Conservation (phyloP, 768 basidiomycete genomes). For the Naganishia kalamii region DNA sequence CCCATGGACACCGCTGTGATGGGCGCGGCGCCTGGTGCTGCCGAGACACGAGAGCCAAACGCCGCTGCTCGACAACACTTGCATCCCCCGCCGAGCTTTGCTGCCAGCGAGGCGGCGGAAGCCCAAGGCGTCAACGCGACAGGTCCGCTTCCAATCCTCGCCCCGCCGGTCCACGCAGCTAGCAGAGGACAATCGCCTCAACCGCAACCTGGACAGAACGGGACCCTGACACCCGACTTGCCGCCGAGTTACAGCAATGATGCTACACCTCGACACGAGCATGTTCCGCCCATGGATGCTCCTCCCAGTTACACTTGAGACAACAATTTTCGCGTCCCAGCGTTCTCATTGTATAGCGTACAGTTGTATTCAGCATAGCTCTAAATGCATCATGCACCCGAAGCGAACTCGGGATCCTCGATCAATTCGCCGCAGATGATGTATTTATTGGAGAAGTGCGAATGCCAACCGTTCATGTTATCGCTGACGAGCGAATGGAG, state of each 20-base stretch:
- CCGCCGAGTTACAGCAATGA: conserved; percentile 16
- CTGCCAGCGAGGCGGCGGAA: conserved; percentile 37
- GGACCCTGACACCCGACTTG: not conserved
- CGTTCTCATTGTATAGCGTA: not conserved
- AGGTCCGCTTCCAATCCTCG: conserved; percentile 16
- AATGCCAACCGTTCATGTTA: conserved; percentile 93
- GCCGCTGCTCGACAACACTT: not conserved
- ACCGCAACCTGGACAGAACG: not conserved
- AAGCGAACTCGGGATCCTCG: conserved; percentile 48
- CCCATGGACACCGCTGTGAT: not conserved
- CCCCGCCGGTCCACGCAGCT: not conserved
- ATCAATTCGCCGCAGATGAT: conserved; percentile 82
- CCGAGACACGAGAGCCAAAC: not conserved
- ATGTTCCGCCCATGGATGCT: not conserved
- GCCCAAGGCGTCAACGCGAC: conserved; percentile 22
- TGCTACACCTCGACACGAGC: not conserved
- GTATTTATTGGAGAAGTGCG: conserved; percentile 88
- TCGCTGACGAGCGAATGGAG: conserved; percentile 57
- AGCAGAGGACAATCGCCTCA: not conserved
- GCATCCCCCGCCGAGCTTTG: conserved; percentile 32
- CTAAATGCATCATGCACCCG: no score
- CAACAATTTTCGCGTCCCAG: not conserved
- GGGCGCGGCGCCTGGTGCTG: not conserved
- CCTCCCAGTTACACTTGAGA: conserved; percentile 5
- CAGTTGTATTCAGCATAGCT: not conserved